Evolutionary conservation across 1,284 basidiomycete species (phyloP).

Genomic region (Agaricales sp.): DNA sequence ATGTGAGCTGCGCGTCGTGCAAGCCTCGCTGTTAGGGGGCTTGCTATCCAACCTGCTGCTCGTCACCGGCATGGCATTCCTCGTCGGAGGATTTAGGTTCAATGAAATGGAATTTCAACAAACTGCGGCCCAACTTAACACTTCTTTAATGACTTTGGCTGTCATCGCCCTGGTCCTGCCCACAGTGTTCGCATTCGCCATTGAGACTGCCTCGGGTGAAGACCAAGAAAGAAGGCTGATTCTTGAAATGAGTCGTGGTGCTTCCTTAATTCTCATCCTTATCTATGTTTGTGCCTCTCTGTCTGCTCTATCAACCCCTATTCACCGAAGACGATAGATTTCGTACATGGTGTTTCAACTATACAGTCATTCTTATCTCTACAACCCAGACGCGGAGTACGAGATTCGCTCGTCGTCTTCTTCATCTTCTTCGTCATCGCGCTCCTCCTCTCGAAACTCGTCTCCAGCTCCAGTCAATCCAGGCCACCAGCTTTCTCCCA

Average conservation of each 20-base stretch:
- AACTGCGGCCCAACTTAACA: slow-evolving; percentile 8
- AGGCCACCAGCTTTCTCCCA: not conserved
- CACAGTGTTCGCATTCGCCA: slow-evolving; percentile 6
- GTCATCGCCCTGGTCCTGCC: slow-evolving; percentile 7
- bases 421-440: not conserved
- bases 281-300: slow-evolving; percentile 4
- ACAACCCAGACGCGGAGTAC: slow-evolving; percentile 6
- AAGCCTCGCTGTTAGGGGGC: slow-evolving; percentile 12
- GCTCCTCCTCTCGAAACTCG: not conserved
- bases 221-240: slow-evolving; percentile 5
- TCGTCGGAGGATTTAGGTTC: slow-evolving; percentile 7
- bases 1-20: slow-evolving; percentile 10
- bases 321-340: not conserved
- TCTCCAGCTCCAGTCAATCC: not conserved
- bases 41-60: slow-evolving; percentile 6
- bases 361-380: slow-evolving; percentile 8
- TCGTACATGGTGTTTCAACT: slow-evolving; percentile 6
- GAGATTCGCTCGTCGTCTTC: not conserved
- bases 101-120: slow-evolving; percentile 8
- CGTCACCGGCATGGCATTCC: slow-evolving; percentile 8
- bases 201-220: not conserved
- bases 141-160: slow-evolving; percentile 6
- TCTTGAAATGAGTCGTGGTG: slow-evolving; percentile 7
- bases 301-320: not conserved
- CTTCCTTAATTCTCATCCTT: slow-evolving; percentile 6